Evolutionary conservation across 257 asterid species (phyloP).

Genomic region (Solanum raphanifolium): DNA sequence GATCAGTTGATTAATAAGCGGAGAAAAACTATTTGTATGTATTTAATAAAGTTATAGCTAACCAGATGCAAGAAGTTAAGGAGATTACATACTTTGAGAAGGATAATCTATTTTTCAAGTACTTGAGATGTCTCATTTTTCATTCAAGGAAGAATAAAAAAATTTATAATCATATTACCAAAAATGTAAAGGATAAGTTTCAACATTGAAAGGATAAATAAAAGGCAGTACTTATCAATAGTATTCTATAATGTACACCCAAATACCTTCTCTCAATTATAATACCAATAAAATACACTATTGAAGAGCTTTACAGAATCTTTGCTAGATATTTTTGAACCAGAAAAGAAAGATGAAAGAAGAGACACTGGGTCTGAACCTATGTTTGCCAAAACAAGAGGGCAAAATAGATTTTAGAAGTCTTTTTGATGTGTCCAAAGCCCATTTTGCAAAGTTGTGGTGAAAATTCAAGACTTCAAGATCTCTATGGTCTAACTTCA

Average conservation of each 20-base stretch:
- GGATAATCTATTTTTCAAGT: too few species aligned
- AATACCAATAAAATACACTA: background rate
- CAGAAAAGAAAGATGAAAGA: background rate
- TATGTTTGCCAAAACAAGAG: background rate
- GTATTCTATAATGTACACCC: background rate
- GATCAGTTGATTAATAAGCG: too few species aligned
- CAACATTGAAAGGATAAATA: background rate
- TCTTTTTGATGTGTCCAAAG: background rate
- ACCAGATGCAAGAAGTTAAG: too few species aligned
- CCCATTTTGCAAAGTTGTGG: background rate
- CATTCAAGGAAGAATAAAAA: background rate
- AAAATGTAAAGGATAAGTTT: too few species aligned
- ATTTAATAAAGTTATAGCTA: too few species aligned
- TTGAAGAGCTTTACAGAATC: background rate
- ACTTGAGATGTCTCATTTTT: too few species aligned
- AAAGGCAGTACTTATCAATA: background rate
- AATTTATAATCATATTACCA: too few species aligned
- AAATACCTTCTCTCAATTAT: background rate
- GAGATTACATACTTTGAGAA: too few species aligned
- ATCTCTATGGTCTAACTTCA: background rate
- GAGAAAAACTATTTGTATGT: too few species aligned
- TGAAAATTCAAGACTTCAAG: background rate
- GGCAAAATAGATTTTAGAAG: too few species aligned
- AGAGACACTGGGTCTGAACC: background rate
- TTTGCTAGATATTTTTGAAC: background rate